Evolutionary conservation across 1,284 basidiomycete species (phyloP).

Genomic region (Inonotus hispidus): DNA sequence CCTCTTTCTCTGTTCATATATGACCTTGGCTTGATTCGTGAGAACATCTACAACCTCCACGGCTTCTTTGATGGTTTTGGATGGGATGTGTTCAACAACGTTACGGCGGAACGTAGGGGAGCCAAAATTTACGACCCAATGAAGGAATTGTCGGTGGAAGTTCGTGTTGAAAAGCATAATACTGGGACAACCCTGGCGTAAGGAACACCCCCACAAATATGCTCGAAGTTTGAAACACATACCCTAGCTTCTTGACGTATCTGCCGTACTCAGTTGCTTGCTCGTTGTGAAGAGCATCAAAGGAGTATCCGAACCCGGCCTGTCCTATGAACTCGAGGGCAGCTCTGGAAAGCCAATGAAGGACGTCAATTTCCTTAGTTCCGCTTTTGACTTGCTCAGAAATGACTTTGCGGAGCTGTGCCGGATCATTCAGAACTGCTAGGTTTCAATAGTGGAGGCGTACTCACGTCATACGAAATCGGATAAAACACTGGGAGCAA

Average conservation of each 20-base stretch:
- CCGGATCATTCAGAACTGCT: background rate
- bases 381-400: conserved; percentile 17
- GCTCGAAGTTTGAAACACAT: background rate
- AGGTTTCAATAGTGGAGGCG: background rate
- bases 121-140: conserved; percentile 6
- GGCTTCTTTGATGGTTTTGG: background rate
- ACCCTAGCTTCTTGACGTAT: conserved; percentile 29
- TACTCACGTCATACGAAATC: conserved; percentile 24
- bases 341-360: conserved; percentile 30
- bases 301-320: conserved; percentile 32
- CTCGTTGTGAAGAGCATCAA: conserved; percentile 27
- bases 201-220: background rate
- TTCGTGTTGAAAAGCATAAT: conserved; percentile 2
- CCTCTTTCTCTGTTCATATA: conserved; percentile 1
- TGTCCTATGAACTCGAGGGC: conserved; percentile 34
- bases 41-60: conserved; percentile 1
- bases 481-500: conserved; percentile 27
- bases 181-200: background rate
- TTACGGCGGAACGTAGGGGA: conserved; percentile 9
- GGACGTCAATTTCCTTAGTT: conserved; percentile 28
- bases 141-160: conserved; percentile 6
- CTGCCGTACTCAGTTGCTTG: conserved; percentile 24
- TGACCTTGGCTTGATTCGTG: background rate
- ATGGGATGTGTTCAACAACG: background rate
- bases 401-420: conserved; percentile 23